Evolutionary conservation across 805 yeast species (phyloP).

Genomic region (Hagleromyces aurorensis): DNA sequence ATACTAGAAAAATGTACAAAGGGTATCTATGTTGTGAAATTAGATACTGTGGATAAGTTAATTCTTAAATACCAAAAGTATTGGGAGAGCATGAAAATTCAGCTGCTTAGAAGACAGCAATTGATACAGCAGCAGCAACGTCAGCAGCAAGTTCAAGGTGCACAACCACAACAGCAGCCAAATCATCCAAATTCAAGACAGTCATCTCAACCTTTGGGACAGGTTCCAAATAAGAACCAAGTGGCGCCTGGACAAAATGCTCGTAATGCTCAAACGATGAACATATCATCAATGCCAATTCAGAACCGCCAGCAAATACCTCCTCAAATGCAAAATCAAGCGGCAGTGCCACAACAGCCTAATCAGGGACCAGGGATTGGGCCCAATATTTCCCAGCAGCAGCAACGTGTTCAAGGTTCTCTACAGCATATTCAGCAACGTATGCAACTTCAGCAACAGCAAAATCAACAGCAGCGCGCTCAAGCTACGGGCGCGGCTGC

Average conservation of each 20-base stretch:
- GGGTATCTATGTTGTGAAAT: constrained; percentile 62
- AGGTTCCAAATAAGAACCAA: not conserved
- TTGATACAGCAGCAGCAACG: constrained; percentile 34
- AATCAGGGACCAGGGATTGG: constrained; percentile 6
- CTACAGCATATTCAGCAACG: not conserved
- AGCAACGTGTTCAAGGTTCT: too few relatives aligned
- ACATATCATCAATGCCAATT: constrained; percentile 11
- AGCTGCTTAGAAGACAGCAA: constrained; percentile 33
- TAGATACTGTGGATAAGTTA: constrained; percentile 61
- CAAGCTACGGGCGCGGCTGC: constrained; percentile 7
- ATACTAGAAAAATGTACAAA: constrained; percentile 62
- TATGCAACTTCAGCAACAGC: constrained; percentile 6
- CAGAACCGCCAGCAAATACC: constrained; percentile 8
- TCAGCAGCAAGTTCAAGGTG: constrained; percentile 26
- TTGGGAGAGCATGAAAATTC: constrained; percentile 66
- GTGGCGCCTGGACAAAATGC: not conserved
- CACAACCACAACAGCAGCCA: constrained; percentile 14
- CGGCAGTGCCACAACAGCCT: constrained; percentile 2
- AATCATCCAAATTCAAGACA: too few relatives aligned
- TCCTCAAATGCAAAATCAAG: constrained; percentile 1
- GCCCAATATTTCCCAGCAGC: constrained; percentile 4
- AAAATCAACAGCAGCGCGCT: constrained; percentile 1
- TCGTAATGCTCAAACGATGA: not conserved
- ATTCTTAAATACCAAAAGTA: constrained; percentile 67
- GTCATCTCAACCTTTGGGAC: not conserved